Percentiles rank a stretch among this genome's conserved stretches.
Evolutionary conservation across 1,284 basidiomycete species (phyloP).

Genomic region (Cryptococcus sp.): DNA sequence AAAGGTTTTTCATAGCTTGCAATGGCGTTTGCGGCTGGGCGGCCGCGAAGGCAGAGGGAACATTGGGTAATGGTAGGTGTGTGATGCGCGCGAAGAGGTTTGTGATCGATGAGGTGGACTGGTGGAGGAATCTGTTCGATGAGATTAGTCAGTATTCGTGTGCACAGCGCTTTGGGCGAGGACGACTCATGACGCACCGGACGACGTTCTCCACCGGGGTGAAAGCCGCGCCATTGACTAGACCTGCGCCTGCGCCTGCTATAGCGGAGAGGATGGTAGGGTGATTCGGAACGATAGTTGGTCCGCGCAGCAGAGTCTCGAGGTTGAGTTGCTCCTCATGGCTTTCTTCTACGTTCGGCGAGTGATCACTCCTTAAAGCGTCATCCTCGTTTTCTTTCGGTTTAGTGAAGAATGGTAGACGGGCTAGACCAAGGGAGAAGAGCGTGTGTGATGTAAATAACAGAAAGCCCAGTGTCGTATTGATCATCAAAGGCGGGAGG

Average conservation of each 20-base stretch:
- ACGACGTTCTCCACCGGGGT: constrained; percentile 54
- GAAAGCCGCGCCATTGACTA: constrained; percentile 50
- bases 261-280: constrained; percentile 49
- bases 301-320: constrained; percentile 44
- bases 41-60: constrained; percentile 18
- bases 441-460: constrained; percentile 52
- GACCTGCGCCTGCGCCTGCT: constrained; percentile 48
- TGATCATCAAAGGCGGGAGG: constrained; percentile 49
- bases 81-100: constrained; percentile 23
- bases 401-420: constrained; percentile 43
- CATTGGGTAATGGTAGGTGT: constrained; percentile 29
- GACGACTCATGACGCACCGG: constrained; percentile 27
- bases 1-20: constrained; percentile 39
- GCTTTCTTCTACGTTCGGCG: not conserved
- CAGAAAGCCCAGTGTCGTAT: constrained; percentile 51
- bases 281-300: constrained; percentile 44
- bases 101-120: constrained; percentile 35
- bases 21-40: constrained; percentile 29
- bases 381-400: constrained; percentile 1
- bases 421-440: constrained; percentile 46
- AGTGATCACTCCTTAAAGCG: not conserved
- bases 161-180: not conserved
- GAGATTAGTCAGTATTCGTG: not conserved
- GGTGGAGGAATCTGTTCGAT: constrained; percentile 30
- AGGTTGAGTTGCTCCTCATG: constrained; percentile 44